These are phyloP conservation scores for Lolium rigidum DNA, from an alignment of 176 grass and related monocot genomes.

Conservation along the genomic window DNA sequence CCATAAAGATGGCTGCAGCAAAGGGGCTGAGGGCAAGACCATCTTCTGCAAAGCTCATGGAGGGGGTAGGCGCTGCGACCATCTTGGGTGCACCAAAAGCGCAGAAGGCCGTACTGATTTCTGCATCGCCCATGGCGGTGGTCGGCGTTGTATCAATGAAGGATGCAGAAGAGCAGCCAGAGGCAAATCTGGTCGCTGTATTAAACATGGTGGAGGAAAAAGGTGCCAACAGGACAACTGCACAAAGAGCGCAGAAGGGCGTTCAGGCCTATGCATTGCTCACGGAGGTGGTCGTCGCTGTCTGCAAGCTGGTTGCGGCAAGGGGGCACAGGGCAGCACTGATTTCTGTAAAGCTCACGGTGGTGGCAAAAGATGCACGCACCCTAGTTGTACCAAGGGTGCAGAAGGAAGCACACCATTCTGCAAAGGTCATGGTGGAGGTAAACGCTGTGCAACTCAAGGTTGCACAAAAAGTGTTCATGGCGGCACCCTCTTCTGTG, in stretches of 20 bases:
- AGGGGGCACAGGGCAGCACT: slow-evolving; percentile 82
- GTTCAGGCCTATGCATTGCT: slow-evolving; percentile 74
- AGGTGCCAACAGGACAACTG: slow-evolving; percentile 63
- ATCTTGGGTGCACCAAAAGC: slow-evolving; percentile 79
- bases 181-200: slow-evolving; percentile 73
- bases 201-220: slow-evolving; percentile 79
- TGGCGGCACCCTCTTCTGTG: slow-evolving; percentile 76
- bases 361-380: slow-evolving; percentile 76
- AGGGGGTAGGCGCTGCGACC: slow-evolving; percentile 65
- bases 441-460: slow-evolving; percentile 65
- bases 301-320: slow-evolving; percentile 52
- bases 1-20: slow-evolving; percentile 66
- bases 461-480: slow-evolving; percentile 78
- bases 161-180: slow-evolving; percentile 62
- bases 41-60: slow-evolving; percentile 91
- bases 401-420: slow-evolving; percentile 84
- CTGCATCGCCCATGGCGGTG: slow-evolving; percentile 79
- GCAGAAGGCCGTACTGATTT: slow-evolving; percentile 81
- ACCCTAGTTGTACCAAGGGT: slow-evolving; percentile 60
- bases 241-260: slow-evolving; percentile 73
- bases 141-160: slow-evolving; percentile 61
- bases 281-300: slow-evolving; percentile 83
- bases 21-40: slow-evolving; percentile 85
- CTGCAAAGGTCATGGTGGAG: slow-evolving; percentile 81
- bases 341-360: slow-evolving; percentile 82